These are phyloP conservation scores for Trichoderma koningii DNA, from an alignment of 2,329 filamentous ascomycete genomes.

Conservation along the genomic window DNA sequence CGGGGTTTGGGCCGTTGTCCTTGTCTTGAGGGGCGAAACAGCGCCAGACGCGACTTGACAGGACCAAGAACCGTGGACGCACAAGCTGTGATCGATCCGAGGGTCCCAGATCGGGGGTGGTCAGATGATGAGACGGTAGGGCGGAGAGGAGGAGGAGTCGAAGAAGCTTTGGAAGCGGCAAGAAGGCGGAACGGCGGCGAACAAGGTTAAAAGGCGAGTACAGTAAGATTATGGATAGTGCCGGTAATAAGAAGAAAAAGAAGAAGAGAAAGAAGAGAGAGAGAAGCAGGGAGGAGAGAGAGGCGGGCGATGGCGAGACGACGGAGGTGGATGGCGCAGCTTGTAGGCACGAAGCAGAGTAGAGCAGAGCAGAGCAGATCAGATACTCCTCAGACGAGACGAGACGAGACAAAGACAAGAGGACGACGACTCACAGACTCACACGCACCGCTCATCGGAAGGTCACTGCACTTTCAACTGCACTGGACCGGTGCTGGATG, in stretches of 20 bases:
- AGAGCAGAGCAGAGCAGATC: background rate
- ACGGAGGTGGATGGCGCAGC: slow-evolving; percentile 22
- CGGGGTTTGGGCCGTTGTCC: slow-evolving; percentile 10
- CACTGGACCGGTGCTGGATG: slow-evolving; percentile 10
- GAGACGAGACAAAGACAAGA: background rate
- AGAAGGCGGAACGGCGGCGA: slow-evolving; percentile 5
- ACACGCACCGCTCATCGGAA: background rate
- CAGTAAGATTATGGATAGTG: slow-evolving; percentile 8
- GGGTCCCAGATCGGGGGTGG: slow-evolving; percentile 23
- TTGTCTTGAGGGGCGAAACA: slow-evolving; percentile 20
- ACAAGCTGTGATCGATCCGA: slow-evolving; percentile 19
- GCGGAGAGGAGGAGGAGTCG: background rate
- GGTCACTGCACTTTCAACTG: slow-evolving; percentile 19
- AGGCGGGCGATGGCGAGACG: slow-evolving; percentile 24
- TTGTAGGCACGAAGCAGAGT: slow-evolving; percentile 5
- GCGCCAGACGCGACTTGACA: slow-evolving; percentile 13
- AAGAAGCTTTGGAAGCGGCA: slow-evolving; percentile 9
- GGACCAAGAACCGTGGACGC: background rate
- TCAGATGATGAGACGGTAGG: slow-evolving; percentile 25
- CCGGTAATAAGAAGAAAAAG: background rate
- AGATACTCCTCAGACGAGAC: slow-evolving; percentile 9
- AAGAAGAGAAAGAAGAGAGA: background rate
- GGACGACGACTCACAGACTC: background rate
- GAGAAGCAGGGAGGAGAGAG: background rate
- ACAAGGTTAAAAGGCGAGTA: background rate